Evolutionary conservation across 257 asterid genomes (phyloP).

Genomic region (Ajuga chamaepitys): DNA sequence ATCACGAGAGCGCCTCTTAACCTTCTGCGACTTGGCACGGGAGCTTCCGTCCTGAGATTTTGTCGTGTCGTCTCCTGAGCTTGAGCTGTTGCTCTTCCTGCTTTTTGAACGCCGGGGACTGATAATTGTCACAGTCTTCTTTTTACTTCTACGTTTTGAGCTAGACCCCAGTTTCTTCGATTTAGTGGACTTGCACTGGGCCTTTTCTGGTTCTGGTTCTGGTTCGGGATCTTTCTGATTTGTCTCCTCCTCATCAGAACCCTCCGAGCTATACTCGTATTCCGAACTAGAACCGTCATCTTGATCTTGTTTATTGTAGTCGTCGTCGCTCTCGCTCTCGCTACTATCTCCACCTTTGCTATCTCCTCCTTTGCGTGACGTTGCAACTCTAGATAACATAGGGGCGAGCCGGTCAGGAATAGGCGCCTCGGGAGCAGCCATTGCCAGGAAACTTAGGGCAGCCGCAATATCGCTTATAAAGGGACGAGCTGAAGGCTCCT

Average conservation of each 20-base stretch:
- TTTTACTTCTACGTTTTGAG: conserved; percentile 21
- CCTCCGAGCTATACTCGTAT: conserved; percentile 19
- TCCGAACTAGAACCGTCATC: conserved; percentile 20
- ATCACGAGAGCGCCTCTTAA: no score
- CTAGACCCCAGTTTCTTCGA: conserved; percentile 19
- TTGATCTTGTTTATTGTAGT: background rate
- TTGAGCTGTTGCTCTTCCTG: conserved; percentile 4
- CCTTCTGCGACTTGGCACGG: no score
- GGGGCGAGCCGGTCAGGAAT: conserved; percentile 37
- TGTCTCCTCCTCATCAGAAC: background rate
- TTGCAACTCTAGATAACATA: conserved; percentile 19
- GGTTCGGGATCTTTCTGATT: background rate
- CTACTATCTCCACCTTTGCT: conserved; percentile 5
- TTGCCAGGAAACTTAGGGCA: conserved; percentile 55
- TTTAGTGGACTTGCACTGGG: conserved; percentile 1
- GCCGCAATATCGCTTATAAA: conserved; percentile 59
- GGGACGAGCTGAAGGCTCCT: conserved; percentile 68
- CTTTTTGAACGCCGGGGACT: conserved; percentile 13
- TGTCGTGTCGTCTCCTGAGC: conserved; percentile 16
- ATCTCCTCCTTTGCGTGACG: conserved; percentile 11
- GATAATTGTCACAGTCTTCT: background rate
- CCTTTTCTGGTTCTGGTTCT: background rate
- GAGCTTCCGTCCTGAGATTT: no score
- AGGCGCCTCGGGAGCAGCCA: conserved; percentile 47
- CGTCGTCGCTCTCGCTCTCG: conserved; percentile 17